Percentiles rank a stretch among this genome's conserved stretches.
phyloP scores from a whole-genome alignment of 129 eudicot genomes.

The Kitagawia praeruptora region DNA sequence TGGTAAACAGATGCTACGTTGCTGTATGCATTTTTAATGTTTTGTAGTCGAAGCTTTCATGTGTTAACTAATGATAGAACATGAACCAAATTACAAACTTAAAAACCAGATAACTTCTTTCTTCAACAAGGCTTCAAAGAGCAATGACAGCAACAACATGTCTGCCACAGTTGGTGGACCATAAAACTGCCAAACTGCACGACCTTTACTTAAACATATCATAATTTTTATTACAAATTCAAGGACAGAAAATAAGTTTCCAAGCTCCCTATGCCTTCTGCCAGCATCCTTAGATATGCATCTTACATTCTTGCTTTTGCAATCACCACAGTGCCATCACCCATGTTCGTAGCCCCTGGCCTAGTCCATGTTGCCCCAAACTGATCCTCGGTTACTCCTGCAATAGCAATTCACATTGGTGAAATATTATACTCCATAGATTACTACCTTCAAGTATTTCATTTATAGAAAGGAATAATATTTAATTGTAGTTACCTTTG shows the following conservation, averaged over 20 bases:
- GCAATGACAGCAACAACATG: not conserved
- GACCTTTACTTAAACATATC: constrained; percentile 6
- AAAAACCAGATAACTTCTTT: not conserved
- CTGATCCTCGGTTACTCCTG: constrained; percentile 94
- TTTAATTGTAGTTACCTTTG: constrained; percentile 39
- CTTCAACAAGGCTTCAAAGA: constrained; percentile 6
- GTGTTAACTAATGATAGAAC: not conserved
- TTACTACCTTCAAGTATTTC: not conserved
- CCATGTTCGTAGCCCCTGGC: constrained; percentile 51
- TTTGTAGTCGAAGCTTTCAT: constrained; percentile 14
- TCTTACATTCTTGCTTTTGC: constrained; percentile 74
- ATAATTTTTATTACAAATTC: constrained; percentile 18
- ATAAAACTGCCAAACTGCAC: not conserved
- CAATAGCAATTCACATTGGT: not conserved
- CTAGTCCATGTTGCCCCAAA: constrained; percentile 80
- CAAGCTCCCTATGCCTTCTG: constrained; percentile 8
- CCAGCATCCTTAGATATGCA: not conserved
- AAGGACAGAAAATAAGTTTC: constrained; percentile 6
- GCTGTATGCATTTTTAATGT: constrained; percentile 34
- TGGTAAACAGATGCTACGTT: constrained; percentile 55
- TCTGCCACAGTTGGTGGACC: constrained; percentile 9
- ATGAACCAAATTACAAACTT: constrained; percentile 4
- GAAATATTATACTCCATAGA: not conserved
- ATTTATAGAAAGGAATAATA: not conserved
- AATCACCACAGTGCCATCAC: constrained; percentile 51